Evolutionary conservation across 2,329 filamentous ascomycete genomes (phyloP).

Genomic region (Arthroderma sp.): DNA sequence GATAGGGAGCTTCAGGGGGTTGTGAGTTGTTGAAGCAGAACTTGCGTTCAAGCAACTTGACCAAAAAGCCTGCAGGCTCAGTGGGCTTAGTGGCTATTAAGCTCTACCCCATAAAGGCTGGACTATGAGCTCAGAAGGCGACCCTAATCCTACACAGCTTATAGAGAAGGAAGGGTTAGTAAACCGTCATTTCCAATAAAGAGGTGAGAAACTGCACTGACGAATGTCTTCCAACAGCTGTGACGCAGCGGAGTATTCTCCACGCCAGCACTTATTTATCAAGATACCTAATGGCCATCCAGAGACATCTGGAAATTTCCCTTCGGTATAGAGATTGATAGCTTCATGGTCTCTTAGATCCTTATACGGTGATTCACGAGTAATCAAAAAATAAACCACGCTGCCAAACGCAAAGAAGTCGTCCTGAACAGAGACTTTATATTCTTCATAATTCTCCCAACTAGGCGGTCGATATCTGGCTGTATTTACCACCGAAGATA

Average conservation of each 20-base stretch:
- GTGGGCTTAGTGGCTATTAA: too few relatives aligned
- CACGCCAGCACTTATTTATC: conserved; percentile 5
- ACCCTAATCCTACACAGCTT: too few relatives aligned
- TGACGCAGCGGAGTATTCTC: conserved; percentile 6
- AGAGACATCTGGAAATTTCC: conserved; percentile 5
- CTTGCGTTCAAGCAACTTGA: too few relatives aligned
- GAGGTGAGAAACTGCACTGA: conserved; percentile 1
- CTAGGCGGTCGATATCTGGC: conserved; percentile 3
- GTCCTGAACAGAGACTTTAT: conserved; percentile 2
- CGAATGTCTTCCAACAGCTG: conserved; percentile 4
- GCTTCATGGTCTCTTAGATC: conserved; percentile 4
- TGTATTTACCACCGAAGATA: conserved; percentile 1
- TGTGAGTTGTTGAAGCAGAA: too few relatives aligned
- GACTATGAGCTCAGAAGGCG: too few relatives aligned
- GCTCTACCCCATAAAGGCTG: too few relatives aligned
- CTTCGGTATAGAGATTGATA: conserved; percentile 2
- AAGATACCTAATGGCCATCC: conserved; percentile 1
- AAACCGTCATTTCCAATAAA: neutral
- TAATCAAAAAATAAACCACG: conserved; percentile 4
- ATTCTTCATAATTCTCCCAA: neutral
- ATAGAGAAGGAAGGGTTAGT: too few relatives aligned
- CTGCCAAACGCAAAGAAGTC: conserved; percentile 6
- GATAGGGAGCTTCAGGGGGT: too few relatives aligned
- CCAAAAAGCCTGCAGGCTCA: too few relatives aligned
- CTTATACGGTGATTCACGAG: conserved; percentile 3